phyloP scores from a whole-genome alignment of 1,139 yeast genomes.

The Debaryomyces sp. region DNA sequence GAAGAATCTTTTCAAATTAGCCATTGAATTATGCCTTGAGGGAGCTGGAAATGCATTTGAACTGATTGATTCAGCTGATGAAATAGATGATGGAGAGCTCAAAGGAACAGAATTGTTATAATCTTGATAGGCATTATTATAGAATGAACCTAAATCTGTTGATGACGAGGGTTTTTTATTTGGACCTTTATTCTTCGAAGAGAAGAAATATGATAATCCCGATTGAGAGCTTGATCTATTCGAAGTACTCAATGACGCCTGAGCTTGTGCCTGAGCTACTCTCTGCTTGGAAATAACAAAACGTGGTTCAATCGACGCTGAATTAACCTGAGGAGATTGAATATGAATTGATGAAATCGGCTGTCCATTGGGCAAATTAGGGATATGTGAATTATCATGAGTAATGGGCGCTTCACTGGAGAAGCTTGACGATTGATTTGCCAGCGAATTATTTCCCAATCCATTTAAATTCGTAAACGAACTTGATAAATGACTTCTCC shows the following conservation, averaged over 20 bases:
- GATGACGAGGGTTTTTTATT: slow-evolving; percentile 31
- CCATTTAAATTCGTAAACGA: slow-evolving; percentile 10
- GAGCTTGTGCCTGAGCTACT: slow-evolving; percentile 59
- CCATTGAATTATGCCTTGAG: slow-evolving; percentile 72
- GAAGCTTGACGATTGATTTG: slow-evolving; percentile 2
- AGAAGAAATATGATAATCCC: slow-evolving; percentile 51
- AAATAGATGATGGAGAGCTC: slow-evolving; percentile 42
- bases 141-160: slow-evolving; percentile 50
- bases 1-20: slow-evolving; percentile 65
- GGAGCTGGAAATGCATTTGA: slow-evolving; percentile 22
- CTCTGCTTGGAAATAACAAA: slow-evolving; percentile 74
- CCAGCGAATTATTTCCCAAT: not conserved
- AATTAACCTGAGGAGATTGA: slow-evolving; percentile 65
- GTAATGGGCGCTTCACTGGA: slow-evolving; percentile 14
- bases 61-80: slow-evolving; percentile 40
- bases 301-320: slow-evolving; percentile 64
- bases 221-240: slow-evolving; percentile 49
- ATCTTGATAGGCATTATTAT: slow-evolving; percentile 41
- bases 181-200: slow-evolving; percentile 35
- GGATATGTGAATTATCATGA: slow-evolving; percentile 32
- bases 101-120: slow-evolving; percentile 18
- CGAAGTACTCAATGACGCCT: slow-evolving; percentile 31
- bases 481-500: slow-evolving; percentile 31
- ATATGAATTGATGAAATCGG: slow-evolving; percentile 63
- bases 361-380: slow-evolving; percentile 55